Evolutionary conservation across 805 yeast species (phyloP), one percentile per base, ranked within the genome.

Genomic region (Myxozyma melibiosi): DNA sequence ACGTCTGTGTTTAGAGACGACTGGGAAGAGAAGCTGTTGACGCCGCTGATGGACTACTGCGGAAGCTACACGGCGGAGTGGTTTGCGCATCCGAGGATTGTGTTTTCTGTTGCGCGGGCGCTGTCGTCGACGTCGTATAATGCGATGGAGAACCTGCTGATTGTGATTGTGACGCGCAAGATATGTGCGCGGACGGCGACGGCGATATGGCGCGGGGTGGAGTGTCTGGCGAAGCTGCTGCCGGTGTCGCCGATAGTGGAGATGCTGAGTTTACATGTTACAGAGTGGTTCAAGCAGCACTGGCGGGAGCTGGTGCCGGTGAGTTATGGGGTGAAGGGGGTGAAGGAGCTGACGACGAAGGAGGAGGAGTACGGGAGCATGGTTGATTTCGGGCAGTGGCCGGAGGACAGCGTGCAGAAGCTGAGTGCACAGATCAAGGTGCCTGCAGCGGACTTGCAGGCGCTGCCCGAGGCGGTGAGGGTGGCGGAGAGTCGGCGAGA

Each of bases 181-280:
- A 24, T 35, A 20, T 24, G 42, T 25, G 40, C 46, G 25, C 6
- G 16, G 27, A 60, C 57, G 27, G 64, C 62, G 25, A 44, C 62
- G 13, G 53, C 48, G 7, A 40, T 57, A 13, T 60, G 64, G 64
- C 41, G 64, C 13, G 64, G 62, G 6, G 47, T 53, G 5, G 64
- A 60, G 20, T 60, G 64, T 42, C 44, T 51, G 20, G 25, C 52
- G 13, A 60, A 60, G 34, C 37, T 60, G 38, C 25, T 47, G 6
- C 40, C 55, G 7, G 11, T 53, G 7, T 42, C 55, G 16, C 53
- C 63, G 9, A 41, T 51, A 14, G 40, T 60, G 28, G 58, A 53
- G 16, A 24, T 27, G 24, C 43, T 60, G 20, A 53, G 27, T 37
- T 9, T 14, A 2, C 33, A 18, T 4, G 53, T 60, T n/a, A 16